phyloP scores from a whole-genome alignment of 169 alveolate genomes.

The Amoebophrya sp. region DNA sequence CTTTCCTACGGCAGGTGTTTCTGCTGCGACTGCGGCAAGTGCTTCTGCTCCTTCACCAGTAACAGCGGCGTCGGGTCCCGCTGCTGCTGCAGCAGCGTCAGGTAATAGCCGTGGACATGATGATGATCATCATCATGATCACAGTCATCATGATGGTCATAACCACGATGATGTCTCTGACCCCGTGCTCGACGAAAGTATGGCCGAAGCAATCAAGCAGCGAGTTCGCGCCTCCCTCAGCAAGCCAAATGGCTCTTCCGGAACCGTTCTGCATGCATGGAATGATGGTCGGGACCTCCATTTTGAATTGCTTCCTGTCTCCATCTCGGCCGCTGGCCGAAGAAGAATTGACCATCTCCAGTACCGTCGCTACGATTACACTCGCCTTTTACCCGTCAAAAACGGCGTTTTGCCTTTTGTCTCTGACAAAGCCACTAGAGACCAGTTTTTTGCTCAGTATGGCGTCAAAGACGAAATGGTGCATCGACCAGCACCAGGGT shows the following conservation, averaged over 20 bases:
- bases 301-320: neutral
- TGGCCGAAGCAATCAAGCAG: too few relatives aligned
- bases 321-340: neutral
- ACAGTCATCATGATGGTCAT: too few relatives aligned
- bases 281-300: neutral
- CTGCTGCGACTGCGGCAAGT: too few relatives aligned
- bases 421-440: neutral
- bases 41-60: too few relatives aligned
- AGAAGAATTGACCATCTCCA: neutral
- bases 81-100: too few relatives aligned
- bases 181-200: too few relatives aligned
- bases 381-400: neutral
- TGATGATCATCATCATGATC: too few relatives aligned
- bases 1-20: too few relatives aligned
- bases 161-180: too few relatives aligned
- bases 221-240: too few relatives aligned
- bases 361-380: constrained; percentile 5
- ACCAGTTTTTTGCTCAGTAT: neutral
- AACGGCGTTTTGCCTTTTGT: neutral
- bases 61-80: too few relatives aligned
- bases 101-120: too few relatives aligned
- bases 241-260: neutral
- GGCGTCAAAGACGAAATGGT: neutral
- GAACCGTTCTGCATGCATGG: neutral
- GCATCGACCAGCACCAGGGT: neutral